Evolutionary conservation across 495 filamentous ascomycete species (phyloP).

Genomic region (Xylaria sp.): DNA sequence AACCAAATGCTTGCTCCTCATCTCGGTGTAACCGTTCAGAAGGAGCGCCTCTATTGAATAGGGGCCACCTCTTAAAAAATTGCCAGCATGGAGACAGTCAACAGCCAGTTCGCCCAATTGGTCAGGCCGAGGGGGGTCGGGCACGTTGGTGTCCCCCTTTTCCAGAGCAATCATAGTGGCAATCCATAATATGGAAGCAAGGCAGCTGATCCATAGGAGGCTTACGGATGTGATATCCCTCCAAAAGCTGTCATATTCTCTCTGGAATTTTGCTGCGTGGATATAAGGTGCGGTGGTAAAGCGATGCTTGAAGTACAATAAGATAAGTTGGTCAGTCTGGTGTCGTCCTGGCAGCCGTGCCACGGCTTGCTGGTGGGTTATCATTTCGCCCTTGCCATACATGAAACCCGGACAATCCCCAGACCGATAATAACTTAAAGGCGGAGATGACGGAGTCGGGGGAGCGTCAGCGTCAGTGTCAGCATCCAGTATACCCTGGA

Average conservation of each 20-base stretch:
- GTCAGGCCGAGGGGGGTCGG: constrained; percentile 32
- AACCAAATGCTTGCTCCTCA: constrained; percentile 44
- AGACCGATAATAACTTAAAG: constrained; percentile 27
- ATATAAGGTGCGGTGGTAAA: constrained; percentile 46
- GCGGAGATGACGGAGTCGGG: constrained; percentile 34
- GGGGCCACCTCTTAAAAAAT: constrained; percentile 50
- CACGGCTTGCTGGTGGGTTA: constrained; percentile 47
- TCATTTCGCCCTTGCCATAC: constrained; percentile 35
- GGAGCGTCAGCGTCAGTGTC: constrained; percentile 37
- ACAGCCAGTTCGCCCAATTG: constrained; percentile 36
- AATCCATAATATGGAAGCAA: constrained; percentile 49
- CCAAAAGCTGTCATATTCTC: constrained; percentile 59
- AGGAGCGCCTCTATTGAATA: constrained; percentile 58
- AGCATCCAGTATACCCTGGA: constrained; percentile 40
- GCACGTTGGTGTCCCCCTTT: constrained; percentile 35
- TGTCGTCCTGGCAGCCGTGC: constrained; percentile 46
- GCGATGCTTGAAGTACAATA: constrained; percentile 53
- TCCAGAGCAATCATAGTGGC: constrained; percentile 40
- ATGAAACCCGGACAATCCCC: constrained; percentile 35
- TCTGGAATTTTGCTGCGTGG: constrained; percentile 49
- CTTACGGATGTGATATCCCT: constrained; percentile 42
- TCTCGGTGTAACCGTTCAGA: constrained; percentile 48
- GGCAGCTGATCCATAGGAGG: constrained; percentile 50
- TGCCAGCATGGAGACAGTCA: constrained; percentile 52
- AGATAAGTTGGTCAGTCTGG: constrained; percentile 50